Conservation (phyloP, 202 grass and related monocot genomes). For the Saccharum hybrid region DNA sequence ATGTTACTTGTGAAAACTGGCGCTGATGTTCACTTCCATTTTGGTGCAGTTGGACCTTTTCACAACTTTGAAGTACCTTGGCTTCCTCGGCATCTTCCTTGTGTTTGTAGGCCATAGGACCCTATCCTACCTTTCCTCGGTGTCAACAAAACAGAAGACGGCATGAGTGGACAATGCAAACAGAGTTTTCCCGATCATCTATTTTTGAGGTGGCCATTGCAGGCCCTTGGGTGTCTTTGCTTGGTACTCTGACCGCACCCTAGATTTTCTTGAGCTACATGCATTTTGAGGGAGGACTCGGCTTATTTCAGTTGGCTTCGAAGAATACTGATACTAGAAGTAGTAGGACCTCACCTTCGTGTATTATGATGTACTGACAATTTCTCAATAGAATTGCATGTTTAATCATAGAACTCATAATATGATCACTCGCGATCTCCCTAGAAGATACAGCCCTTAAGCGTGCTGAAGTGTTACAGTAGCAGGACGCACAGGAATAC, state of each 20-base stretch:
- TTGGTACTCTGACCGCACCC: constrained; percentile 41
- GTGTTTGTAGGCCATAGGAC: constrained; percentile 84
- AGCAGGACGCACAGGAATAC: too few relatives aligned
- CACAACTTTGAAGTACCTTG: constrained; percentile 81
- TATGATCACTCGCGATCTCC: neutral
- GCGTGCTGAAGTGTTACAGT: neutral
- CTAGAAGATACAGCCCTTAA: neutral
- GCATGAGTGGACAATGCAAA: constrained; percentile 51
- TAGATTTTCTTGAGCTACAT: constrained; percentile 44
- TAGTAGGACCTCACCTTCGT: constrained; percentile 44
- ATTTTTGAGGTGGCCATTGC: constrained; percentile 26
- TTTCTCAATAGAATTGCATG: constrained; percentile 44
- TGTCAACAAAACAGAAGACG: constrained; percentile 76
- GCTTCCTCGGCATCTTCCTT: constrained; percentile 66
- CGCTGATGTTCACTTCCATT: constrained; percentile 26
- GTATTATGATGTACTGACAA: constrained; percentile 50
- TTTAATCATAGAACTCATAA: constrained; percentile 44
- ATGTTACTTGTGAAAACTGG: neutral
- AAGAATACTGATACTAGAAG: constrained; percentile 44
- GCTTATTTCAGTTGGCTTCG: constrained; percentile 31
- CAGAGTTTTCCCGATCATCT: constrained; percentile 9
- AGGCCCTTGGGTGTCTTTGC: constrained; percentile 22
- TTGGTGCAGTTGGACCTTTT: constrained; percentile 92
- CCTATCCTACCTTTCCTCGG: constrained; percentile 67
- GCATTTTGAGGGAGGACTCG: constrained; percentile 41